Conservation (phyloP, 257 asterid species). For the Solanum paucissectum region DNA sequence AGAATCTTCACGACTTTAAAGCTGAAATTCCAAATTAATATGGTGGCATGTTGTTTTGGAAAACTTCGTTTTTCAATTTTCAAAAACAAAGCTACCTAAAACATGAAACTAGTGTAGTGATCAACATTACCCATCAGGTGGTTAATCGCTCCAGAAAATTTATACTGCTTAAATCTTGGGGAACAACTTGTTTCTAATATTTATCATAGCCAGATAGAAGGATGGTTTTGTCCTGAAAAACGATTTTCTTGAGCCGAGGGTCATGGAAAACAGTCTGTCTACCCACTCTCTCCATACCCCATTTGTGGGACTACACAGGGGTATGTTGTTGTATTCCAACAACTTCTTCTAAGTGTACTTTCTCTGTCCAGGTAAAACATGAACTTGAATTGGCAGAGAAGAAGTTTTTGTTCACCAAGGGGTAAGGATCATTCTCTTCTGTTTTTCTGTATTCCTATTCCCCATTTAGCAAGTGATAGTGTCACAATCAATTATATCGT, state of each 20-base stretch:
- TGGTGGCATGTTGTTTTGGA: background rate
- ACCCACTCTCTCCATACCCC: background rate
- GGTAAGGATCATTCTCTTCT: background rate
- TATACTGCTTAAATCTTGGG: background rate
- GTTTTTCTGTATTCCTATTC: background rate
- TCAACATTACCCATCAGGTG: background rate
- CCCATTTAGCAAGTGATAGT: background rate
- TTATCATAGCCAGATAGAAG: background rate
- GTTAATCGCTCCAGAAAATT: background rate
- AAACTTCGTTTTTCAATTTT: background rate
- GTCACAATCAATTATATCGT: background rate
- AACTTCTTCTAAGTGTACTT: background rate
- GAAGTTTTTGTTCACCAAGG: background rate
- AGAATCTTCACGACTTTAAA: background rate
- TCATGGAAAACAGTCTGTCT: background rate
- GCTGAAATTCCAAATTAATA: background rate
- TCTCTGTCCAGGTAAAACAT: constrained; percentile 1
- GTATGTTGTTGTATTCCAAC: background rate
- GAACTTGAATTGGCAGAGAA: constrained; percentile 4
- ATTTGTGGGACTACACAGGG: background rate
- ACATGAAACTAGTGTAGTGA: background rate
- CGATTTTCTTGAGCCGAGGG: background rate
- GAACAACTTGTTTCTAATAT: background rate
- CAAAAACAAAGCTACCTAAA: background rate
- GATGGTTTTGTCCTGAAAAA: background rate